These are phyloP conservation scores for Fusarium falciforme DNA, from an alignment of 2,329 filamentous ascomycete genomes.

Conservation along the genomic window DNA sequence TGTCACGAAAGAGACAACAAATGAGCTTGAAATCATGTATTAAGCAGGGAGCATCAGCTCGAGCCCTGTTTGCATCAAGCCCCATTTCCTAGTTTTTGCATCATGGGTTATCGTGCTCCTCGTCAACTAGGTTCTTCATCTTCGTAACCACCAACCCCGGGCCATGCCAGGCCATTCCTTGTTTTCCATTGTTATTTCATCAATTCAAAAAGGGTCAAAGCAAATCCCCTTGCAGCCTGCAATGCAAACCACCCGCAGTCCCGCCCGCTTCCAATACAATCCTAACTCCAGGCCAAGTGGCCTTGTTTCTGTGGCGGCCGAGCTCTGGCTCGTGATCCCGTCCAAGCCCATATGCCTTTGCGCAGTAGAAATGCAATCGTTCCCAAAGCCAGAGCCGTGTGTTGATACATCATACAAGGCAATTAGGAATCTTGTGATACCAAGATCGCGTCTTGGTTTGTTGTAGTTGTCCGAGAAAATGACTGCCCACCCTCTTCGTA, in stretches of 20 bases:
- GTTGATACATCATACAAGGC: constrained; percentile 47
- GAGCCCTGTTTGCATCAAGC: constrained; percentile 24
- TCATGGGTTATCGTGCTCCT: constrained; percentile 34
- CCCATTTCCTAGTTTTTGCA: constrained; percentile 28
- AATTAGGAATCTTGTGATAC: constrained; percentile 26
- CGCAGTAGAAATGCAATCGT: constrained; percentile 37
- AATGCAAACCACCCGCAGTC: constrained; percentile 27
- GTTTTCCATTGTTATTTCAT: constrained; percentile 16
- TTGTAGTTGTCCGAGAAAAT: constrained; percentile 7
- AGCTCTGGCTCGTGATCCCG: constrained; percentile 24
- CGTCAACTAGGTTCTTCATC: constrained; percentile 35
- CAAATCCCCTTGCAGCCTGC: constrained; percentile 34
- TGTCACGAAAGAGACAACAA: background rate
- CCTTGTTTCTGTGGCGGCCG: constrained; percentile 31
- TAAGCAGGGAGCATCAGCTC: constrained; percentile 17
- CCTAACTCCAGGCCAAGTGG: constrained; percentile 42
- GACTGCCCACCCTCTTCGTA: constrained; percentile 3
- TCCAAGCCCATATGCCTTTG: constrained; percentile 23
- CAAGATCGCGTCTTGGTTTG: constrained; percentile 14
- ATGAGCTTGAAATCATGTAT: constrained; percentile 33
- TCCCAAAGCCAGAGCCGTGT: constrained; percentile 40
- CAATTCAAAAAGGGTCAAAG: constrained; percentile 43
- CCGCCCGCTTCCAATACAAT: constrained; percentile 40
- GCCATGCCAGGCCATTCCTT: constrained; percentile 39
- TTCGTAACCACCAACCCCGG: constrained; percentile 35